phyloP scores from a whole-genome alignment of 805 yeast genomes.

The Candida sanyiensis region DNA sequence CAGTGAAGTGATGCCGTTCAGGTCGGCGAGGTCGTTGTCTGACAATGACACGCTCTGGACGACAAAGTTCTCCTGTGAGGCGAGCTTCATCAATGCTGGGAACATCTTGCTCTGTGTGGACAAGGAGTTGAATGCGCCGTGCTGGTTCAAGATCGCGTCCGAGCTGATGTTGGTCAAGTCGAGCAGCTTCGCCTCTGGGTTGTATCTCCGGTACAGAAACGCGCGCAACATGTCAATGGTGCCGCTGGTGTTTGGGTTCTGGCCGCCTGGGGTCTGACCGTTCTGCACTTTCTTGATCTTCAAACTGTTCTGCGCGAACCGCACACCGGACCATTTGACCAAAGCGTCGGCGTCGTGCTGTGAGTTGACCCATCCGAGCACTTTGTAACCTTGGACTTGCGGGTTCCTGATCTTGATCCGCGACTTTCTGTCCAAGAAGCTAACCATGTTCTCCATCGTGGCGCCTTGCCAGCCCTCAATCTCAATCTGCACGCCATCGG shows the following conservation, averaged over 20 bases:
- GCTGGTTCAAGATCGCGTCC: conserved; percentile 53
- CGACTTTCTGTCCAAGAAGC: conserved; percentile 65
- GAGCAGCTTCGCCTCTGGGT: conserved; percentile 56
- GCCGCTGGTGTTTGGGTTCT: conserved; percentile 29
- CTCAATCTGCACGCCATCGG: conserved; percentile 46
- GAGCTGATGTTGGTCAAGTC: conserved; percentile 59
- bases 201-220: conserved; percentile 64
- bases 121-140: conserved; percentile 60
- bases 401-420: conserved; percentile 49
- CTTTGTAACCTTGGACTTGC: conserved; percentile 46
- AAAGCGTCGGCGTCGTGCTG: conserved; percentile 52
- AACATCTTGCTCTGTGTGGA: conserved; percentile 75
- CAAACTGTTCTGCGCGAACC: conserved; percentile 71
- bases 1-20: conserved; percentile 52
- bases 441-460: conserved; percentile 56
- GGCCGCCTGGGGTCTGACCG: conserved; percentile 24
- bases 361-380: conserved; percentile 54
- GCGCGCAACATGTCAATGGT: conserved; percentile 59
- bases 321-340: conserved; percentile 62
- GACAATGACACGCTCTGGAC: conserved; percentile 72
- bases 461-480: conserved; percentile 83
- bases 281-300: conserved; percentile 35
- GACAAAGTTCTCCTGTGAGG: conserved; percentile 42
- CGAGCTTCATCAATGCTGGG: conserved; percentile 82
- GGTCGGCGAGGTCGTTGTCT: conserved; percentile 57